These are phyloP conservation scores for Pyricularia sp. DNA, from an alignment of 2,329 filamentous ascomycete species.

Conservation along the genomic window DNA sequence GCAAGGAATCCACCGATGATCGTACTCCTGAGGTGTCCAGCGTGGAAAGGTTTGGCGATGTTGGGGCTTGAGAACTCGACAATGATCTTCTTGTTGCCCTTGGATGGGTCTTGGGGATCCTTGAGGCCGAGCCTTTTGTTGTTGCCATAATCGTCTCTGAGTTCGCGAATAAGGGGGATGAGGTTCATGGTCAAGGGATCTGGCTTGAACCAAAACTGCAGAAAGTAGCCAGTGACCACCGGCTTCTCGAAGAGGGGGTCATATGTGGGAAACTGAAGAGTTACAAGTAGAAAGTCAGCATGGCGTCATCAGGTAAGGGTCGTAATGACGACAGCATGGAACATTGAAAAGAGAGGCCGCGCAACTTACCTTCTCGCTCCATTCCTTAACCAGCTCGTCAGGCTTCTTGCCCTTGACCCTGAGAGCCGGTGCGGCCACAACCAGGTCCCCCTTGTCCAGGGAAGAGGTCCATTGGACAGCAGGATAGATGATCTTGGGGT, in stretches of 20 bases:
- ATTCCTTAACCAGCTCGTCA: constrained; percentile 46
- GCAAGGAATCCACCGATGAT: constrained; percentile 69
- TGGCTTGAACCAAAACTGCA: constrained; percentile 73
- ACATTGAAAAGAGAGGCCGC: neutral
- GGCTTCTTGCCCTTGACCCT: constrained; percentile 61
- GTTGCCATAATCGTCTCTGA: constrained; percentile 48
- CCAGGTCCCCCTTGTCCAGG: constrained; percentile 71
- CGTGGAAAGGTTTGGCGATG: constrained; percentile 76
- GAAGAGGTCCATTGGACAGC: constrained; percentile 66
- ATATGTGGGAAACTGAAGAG: constrained; percentile 48
- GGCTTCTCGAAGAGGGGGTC: constrained; percentile 63
- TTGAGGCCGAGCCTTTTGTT: constrained; percentile 47
- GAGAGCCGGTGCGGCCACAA: constrained; percentile 67
- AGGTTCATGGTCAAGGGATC: constrained; percentile 50
- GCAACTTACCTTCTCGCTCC: constrained; percentile 40
- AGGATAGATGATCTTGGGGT: constrained; percentile 57
- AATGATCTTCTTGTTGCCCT: constrained; percentile 53
- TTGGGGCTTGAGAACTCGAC: constrained; percentile 80
- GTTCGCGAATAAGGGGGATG: constrained; percentile 54
- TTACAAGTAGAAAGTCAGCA: constrained; percentile 4
- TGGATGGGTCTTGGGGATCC: constrained; percentile 46
- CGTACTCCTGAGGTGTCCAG: constrained; percentile 62
- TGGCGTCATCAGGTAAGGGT: neutral
- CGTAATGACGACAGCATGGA: neutral
- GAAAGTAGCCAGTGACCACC: constrained; percentile 49